These are phyloP conservation scores for Trichosporon faecale DNA, from an alignment of 1,284 basidiomycete species.

Conservation along the genomic window DNA sequence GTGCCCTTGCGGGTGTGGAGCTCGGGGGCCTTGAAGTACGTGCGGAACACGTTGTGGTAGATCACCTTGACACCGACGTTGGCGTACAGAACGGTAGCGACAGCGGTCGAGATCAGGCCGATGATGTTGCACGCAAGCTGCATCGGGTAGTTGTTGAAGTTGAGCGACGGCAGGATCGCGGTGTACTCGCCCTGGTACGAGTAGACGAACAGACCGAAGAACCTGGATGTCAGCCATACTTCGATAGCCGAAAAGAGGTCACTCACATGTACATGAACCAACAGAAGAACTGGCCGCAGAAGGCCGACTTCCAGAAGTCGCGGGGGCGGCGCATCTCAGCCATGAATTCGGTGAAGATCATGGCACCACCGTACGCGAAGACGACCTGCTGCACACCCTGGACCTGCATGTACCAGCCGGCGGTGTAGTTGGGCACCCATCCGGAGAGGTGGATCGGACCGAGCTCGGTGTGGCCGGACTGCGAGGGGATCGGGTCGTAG, in stretches of 20 bases:
- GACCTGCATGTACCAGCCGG: slow-evolving; percentile 51
- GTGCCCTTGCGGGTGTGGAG: slow-evolving; percentile 57
- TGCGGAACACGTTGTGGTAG: slow-evolving; percentile 52
- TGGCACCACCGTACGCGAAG: slow-evolving; percentile 57
- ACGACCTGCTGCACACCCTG: slow-evolving; percentile 58
- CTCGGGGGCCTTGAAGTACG: slow-evolving; percentile 59
- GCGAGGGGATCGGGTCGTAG: slow-evolving; percentile 52
- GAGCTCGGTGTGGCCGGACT: slow-evolving; percentile 48
- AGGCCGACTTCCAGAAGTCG: slow-evolving; percentile 70
- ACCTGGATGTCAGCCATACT: background rate
- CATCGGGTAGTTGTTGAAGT: slow-evolving; percentile 56
- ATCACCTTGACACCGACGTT: slow-evolving; percentile 54
- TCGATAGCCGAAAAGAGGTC: no score
- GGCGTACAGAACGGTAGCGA: slow-evolving; percentile 63
- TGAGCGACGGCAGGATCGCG: slow-evolving; percentile 61
- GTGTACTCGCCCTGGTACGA: slow-evolving; percentile 61
- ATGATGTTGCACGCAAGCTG: slow-evolving; percentile 57
- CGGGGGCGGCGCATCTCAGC: slow-evolving; percentile 67
- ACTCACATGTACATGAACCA: slow-evolving; percentile 52
- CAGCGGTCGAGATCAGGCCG: slow-evolving; percentile 50
- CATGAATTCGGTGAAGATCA: slow-evolving; percentile 61
- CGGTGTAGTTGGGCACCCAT: slow-evolving; percentile 52
- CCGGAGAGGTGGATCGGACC: slow-evolving; percentile 55
- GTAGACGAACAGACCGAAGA: slow-evolving; percentile 50
- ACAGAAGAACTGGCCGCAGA: slow-evolving; percentile 60